Conservation (phyloP, 768 basidiomycete species). For the Tylopilus felleus region DNA sequence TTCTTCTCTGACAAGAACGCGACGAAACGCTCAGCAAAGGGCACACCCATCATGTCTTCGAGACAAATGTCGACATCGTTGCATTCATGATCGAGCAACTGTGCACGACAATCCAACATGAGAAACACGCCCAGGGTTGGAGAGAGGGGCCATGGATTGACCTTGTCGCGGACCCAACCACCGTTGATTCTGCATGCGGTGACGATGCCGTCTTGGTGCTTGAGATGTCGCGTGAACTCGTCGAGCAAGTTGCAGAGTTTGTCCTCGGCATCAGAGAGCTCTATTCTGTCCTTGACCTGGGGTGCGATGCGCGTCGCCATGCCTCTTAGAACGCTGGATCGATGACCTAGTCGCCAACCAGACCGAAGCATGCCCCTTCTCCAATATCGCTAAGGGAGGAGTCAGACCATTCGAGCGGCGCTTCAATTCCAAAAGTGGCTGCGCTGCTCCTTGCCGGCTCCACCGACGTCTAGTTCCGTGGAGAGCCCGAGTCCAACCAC, state of each 20-base stretch:
- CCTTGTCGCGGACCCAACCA: slow-evolving; percentile 99
- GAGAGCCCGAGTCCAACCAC: slow-evolving; percentile 6
- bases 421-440: slow-evolving; percentile 23
- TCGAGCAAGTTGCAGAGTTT: slow-evolving; percentile 75
- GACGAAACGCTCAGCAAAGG: slow-evolving; percentile 80
- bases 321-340: slow-evolving; percentile 6
- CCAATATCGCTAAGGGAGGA: too few relatives aligned
- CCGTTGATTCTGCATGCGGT: slow-evolving; percentile 89
- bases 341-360: slow-evolving; percentile 8
- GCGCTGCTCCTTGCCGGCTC: too few relatives aligned
- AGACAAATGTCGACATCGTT: slow-evolving; percentile 95
- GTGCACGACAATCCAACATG: slow-evolving; percentile 9
- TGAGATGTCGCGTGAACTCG: slow-evolving; percentile 62
- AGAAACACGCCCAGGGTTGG: slow-evolving; percentile 9
- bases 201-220: slow-evolving; percentile 46
- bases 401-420: slow-evolving; percentile 32
- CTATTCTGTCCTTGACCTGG: slow-evolving; percentile 37
- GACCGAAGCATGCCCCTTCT: slow-evolving; percentile 7
- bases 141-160: slow-evolving; percentile 32
- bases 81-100: slow-evolving; percentile 80
- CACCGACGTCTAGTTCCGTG: slow-evolving; percentile 5
- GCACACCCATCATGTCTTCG: slow-evolving; percentile 81
- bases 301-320: slow-evolving; percentile 36
- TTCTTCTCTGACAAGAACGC: slow-evolving; percentile 43
- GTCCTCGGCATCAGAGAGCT: slow-evolving; percentile 65